These are phyloP conservation scores for Daldinia childiae DNA, from an alignment of 495 filamentous ascomycete genomes.

Conservation along the genomic window DNA sequence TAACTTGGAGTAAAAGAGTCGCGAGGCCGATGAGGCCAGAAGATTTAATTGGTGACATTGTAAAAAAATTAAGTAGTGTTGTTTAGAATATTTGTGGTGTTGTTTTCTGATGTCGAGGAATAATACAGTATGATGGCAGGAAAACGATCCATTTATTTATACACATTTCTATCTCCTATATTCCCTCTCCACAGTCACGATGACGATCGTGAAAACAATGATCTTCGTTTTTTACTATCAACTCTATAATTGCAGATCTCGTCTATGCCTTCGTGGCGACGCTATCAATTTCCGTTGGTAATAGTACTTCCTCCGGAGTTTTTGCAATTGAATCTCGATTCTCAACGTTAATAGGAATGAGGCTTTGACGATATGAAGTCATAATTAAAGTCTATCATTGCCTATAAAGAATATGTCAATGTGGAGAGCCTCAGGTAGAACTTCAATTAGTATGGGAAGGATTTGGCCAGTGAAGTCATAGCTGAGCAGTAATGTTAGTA, in stretches of 20 bases:
- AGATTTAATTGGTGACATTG: constrained; percentile 5
- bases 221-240: not conserved
- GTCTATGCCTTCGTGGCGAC: not conserved
- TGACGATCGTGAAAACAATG: not conserved
- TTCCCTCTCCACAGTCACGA: not conserved
- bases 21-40: constrained; percentile 6
- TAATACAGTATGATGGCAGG: not conserved
- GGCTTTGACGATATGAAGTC: constrained; percentile 11
- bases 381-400: constrained; percentile 19
- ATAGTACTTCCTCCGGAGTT: not conserved
- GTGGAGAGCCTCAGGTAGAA: not conserved
- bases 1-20: constrained; percentile 19
- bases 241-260: not conserved
- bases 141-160: not conserved
- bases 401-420: constrained; percentile 4
- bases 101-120: not conserved
- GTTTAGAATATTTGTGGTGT: not conserved
- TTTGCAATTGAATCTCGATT: not conserved
- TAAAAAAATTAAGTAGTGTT: not conserved
- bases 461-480: constrained; percentile 12
- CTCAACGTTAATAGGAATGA: not conserved
- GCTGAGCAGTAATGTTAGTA: not conserved
- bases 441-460: not conserved
- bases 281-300: not conserved
- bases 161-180: not conserved